phyloP scores from a whole-genome alignment of 257 asterid genomes.

The Ophiorrhiza pumila region DNA sequence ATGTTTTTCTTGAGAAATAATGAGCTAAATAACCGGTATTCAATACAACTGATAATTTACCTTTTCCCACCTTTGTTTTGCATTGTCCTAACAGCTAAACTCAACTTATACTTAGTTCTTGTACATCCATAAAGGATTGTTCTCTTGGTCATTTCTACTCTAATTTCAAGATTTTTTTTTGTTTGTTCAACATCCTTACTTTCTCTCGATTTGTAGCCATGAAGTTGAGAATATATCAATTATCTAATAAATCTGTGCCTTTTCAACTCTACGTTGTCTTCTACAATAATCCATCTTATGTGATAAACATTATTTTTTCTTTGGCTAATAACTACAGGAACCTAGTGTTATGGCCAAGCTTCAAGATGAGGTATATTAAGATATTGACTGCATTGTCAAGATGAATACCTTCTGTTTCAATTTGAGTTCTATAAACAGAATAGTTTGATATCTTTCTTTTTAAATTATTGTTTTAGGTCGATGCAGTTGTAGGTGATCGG shows the following conservation, averaged over 20 bases:
- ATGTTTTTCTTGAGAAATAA: not conserved
- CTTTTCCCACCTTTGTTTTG: not conserved
- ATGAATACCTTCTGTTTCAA: not conserved
- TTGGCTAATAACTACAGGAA: conserved; percentile 50
- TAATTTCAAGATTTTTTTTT: not conserved
- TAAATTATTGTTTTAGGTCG: conserved; percentile 52
- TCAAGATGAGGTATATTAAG: conserved; percentile 73
- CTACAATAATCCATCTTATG: not conserved
- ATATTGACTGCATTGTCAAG: conserved; percentile 5
- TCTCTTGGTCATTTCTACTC: not conserved
- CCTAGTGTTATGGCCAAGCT: conserved; percentile 88
- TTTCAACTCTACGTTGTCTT: not conserved
- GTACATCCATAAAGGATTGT: not conserved
- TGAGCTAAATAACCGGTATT: not conserved
- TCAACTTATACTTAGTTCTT: too few species aligned
- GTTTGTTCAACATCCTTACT: not conserved
- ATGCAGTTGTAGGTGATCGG: conserved; percentile 87
- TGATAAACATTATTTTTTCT: not conserved
- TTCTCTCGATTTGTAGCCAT: not conserved
- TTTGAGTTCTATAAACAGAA: conserved; percentile 16
- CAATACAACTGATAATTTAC: not conserved
- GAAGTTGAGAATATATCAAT: not conserved
- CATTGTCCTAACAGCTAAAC: not conserved
- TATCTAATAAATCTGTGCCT: not conserved
- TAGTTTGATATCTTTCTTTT: conserved; percentile 16